Conservation (phyloP, 2,329 filamentous ascomycete species). For the Alternaria brassicicola region DNA sequence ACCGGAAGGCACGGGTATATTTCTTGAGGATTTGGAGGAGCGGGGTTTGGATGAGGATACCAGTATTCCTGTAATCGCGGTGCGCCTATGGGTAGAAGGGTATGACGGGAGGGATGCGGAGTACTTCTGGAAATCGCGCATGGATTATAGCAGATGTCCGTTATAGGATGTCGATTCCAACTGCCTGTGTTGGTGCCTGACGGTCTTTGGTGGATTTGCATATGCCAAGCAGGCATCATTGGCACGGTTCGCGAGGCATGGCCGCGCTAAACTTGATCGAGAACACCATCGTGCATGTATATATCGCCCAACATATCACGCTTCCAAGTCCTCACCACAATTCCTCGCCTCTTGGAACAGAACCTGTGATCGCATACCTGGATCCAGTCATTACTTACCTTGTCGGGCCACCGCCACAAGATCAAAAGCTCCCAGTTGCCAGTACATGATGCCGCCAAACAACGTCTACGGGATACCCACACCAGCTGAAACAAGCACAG, state of each 20-base stretch:
- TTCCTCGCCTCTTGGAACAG: background rate
- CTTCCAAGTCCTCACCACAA: fast-evolving
- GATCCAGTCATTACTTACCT: background rate
- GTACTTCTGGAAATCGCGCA: background rate
- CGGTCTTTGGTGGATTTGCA: background rate
- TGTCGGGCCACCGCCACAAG: background rate
- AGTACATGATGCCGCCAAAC: background rate
- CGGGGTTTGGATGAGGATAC: background rate
- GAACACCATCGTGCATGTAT: background rate
- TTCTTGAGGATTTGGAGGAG: background rate
- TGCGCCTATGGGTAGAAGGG: background rate
- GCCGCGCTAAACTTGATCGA: background rate
- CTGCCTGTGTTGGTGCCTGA: background rate
- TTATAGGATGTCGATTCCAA: background rate
- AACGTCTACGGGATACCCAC: background rate
- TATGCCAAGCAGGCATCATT: background rate
- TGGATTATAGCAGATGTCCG: background rate
- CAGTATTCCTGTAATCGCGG: background rate
- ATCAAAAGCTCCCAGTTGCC: background rate
- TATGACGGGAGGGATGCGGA: background rate
- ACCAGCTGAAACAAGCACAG: background rate
- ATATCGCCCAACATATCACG: background rate
- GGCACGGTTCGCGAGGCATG: background rate
- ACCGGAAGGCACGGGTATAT: background rate
- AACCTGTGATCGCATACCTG: background rate